Evolutionary conservation across 164 flowering plant genomes (phyloP).

Genomic region (grape (Vitis vinifera)): DNA sequence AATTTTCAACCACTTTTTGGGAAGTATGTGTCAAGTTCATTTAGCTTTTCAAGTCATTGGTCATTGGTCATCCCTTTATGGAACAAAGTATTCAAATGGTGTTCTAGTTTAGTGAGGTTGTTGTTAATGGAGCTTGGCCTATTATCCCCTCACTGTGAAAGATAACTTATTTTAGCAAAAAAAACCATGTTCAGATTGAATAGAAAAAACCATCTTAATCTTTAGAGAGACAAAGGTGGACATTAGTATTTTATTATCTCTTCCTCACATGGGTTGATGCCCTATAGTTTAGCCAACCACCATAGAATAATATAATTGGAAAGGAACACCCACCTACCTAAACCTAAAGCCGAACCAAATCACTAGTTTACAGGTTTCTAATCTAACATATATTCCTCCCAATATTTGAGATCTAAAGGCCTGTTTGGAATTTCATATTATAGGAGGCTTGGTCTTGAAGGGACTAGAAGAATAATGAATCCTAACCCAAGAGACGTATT

Average conservation of each 20-base stretch:
- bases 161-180: too few species aligned
- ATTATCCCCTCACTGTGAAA: not conserved
- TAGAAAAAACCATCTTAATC: not conserved
- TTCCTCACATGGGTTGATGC: conserved; percentile 31
- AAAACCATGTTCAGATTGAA: too few species aligned
- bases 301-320: conserved; percentile 2
- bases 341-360: conserved; percentile 4
- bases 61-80: too few species aligned
- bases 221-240: not conserved
- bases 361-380: conserved; percentile 2
- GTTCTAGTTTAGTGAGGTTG: not conserved
- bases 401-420: conserved; percentile 2
- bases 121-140: not conserved
- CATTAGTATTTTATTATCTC: not conserved
- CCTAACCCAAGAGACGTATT: too few species aligned
- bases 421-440: too few species aligned
- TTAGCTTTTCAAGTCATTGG: too few species aligned
- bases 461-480: too few species aligned
- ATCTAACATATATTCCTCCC: conserved; percentile 17
- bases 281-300: conserved; percentile 10
- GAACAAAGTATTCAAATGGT: too few species aligned
- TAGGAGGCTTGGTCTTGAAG: too few species aligned
- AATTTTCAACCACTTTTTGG: too few species aligned
- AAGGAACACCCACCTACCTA: conserved; percentile 11
- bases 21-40: too few species aligned